A percentile compares a stretch with the other conserved stretches of the same genome.
Conservation (phyloP, 208 protist genomes). For the Leishmania aethiopica region DNA sequence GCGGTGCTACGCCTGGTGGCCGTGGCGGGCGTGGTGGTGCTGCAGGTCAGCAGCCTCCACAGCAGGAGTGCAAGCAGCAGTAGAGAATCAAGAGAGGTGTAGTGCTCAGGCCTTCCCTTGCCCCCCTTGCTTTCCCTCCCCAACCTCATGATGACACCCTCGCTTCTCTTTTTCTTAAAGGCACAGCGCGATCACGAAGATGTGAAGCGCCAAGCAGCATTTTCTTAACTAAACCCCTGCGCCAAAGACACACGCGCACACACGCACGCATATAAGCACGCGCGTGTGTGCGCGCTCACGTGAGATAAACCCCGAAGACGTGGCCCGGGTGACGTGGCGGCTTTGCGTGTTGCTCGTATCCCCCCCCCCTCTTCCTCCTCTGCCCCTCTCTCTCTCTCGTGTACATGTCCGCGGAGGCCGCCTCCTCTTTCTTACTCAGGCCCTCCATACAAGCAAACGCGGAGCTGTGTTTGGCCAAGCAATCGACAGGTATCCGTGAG, state of each 20-base stretch:
- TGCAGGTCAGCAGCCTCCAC: slow-evolving; percentile 12
- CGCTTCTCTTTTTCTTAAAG: neutral
- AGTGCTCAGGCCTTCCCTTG: slow-evolving; percentile 4
- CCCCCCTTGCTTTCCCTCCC: neutral
- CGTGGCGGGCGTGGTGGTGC: slow-evolving; percentile 10
- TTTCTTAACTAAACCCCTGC: neutral
- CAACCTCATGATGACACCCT: neutral
- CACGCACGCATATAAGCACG: neutral
- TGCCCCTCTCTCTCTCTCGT: neutral
- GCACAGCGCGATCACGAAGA: neutral
- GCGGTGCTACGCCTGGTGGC: slow-evolving; percentile 21
- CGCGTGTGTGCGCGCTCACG: neutral
- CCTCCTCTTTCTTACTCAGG: neutral
- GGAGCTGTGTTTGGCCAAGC: neutral
- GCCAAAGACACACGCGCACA: neutral
- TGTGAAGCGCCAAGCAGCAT: neutral
- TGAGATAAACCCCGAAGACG: neutral
- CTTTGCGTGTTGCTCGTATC: neutral
- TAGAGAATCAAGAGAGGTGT: slow-evolving; percentile 26
- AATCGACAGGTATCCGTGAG: neutral
- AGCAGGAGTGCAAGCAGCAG: slow-evolving; percentile 82
- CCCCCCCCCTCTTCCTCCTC: neutral
- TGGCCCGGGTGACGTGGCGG: neutral
- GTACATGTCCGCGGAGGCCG: neutral
- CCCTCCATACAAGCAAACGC: neutral